Conservation (phyloP, 805 yeast genomes). For the Priceomyces melissophilus region DNA sequence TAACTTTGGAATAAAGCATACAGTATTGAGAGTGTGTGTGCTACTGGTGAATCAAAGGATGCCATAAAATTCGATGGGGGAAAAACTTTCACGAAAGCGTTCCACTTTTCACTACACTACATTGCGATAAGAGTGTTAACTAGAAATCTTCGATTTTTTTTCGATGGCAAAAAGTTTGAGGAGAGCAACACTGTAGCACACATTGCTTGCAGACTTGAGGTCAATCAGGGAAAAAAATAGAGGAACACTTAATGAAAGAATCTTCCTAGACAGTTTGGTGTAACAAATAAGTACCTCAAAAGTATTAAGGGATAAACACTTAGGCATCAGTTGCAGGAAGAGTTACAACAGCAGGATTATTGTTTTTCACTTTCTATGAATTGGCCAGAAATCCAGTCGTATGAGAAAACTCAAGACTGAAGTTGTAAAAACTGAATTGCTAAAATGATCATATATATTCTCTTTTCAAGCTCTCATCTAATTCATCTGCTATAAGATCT, state of each 20-base stretch:
- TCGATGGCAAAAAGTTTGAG: constrained; percentile 26
- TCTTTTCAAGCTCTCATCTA: too few relatives aligned
- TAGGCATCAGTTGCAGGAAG: constrained; percentile 55
- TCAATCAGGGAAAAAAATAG: constrained; percentile 35
- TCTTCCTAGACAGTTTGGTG: constrained; percentile 46
- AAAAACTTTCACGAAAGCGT: constrained; percentile 31
- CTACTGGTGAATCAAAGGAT: constrained; percentile 26
- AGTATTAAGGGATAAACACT: constrained; percentile 48
- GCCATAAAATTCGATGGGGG: constrained; percentile 22
- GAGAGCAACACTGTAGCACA: constrained; percentile 29
- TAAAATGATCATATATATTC: too few relatives aligned
- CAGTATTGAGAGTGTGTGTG: constrained; percentile 23
- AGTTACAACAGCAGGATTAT: constrained; percentile 52
- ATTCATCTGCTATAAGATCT: constrained; percentile 30
- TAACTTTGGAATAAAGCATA: too few relatives aligned
- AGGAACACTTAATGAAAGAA: constrained; percentile 30
- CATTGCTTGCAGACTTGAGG: constrained; percentile 36
- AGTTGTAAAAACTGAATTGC: constrained; percentile 24
- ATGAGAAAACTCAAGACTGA: constrained; percentile 35
- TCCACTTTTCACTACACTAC: constrained; percentile 30
- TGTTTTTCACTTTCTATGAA: constrained; percentile 44
- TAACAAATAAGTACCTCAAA: constrained; percentile 47
- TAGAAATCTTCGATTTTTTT: constrained; percentile 23
- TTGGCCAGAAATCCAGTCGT: constrained; percentile 41
- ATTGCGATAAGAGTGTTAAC: constrained; percentile 33